phyloP scores from a whole-genome alignment of 257 asterid species.

The Solanum clarkiae region DNA sequence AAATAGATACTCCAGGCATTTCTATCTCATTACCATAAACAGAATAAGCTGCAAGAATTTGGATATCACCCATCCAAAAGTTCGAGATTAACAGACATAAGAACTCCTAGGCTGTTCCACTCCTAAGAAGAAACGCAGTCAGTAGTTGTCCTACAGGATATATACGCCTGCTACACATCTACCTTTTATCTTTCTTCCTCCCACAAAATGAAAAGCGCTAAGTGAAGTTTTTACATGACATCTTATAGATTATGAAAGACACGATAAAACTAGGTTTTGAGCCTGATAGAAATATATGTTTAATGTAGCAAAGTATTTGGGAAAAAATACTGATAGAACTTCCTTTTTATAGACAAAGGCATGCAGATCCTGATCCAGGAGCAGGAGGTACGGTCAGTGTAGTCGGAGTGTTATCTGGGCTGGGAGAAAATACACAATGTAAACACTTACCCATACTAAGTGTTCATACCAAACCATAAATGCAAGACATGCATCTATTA shows the following conservation, averaged over 20 bases:
- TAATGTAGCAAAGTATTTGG: neutral
- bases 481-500: neutral
- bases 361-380: neutral
- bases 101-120: neutral
- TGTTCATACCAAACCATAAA: neutral
- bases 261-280: neutral
- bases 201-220: neutral
- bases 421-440: neutral
- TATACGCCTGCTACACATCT: neutral
- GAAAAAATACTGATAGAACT: neutral
- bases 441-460: neutral
- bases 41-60: neutral
- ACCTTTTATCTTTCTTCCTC: neutral
- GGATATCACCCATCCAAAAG: neutral
- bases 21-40: neutral
- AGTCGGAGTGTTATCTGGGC: neutral
- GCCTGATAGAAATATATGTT: neutral
- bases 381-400: neutral
- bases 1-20: neutral
- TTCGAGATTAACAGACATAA: neutral
- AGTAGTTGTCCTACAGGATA: neutral
- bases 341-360: neutral
- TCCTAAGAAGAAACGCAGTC: neutral
- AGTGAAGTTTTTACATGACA: neutral
- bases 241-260: neutral